Percentiles rank a stretch among this genome's conserved stretches.
Evolutionary conservation across 192 early-diverging fungal genomes (phyloP).

Genomic region (Entomortierella chlamydospora): DNA sequence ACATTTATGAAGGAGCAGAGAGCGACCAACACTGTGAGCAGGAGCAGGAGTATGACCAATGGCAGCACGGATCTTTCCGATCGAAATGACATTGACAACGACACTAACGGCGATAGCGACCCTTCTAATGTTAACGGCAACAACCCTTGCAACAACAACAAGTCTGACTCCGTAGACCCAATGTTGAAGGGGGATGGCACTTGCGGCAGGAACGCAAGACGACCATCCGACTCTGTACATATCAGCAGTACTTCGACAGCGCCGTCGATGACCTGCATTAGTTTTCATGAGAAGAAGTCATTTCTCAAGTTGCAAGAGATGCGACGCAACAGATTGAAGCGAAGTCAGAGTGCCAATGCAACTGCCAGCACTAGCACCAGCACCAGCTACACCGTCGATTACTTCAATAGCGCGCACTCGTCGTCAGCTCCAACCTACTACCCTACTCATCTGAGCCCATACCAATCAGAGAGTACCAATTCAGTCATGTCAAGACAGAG

Average conservation of each 20-base stretch:
- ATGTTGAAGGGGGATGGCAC: no score
- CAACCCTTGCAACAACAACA: not conserved
- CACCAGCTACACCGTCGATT: not conserved
- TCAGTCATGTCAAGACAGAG: not conserved
- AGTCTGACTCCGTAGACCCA: not conserved
- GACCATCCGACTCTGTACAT: not conserved
- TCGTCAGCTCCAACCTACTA: not conserved
- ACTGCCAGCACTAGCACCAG: not conserved
- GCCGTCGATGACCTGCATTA: not conserved
- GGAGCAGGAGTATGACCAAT: no score
- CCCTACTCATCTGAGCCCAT: not conserved
- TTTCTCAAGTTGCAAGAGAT: slow-evolving; percentile 20
- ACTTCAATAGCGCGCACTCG: not conserved
- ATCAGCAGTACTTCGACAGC: not conserved
- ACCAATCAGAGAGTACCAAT: not conserved
- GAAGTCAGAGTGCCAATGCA: not conserved
- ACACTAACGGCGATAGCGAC: not conserved
- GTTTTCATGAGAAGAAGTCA: slow-evolving; percentile 15
- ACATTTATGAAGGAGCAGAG: slow-evolving; percentile 5
- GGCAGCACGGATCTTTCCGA: not conserved
- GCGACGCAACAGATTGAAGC: not conserved
- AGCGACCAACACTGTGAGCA: no score
- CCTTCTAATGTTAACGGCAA: not conserved
- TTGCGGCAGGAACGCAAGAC: not conserved
- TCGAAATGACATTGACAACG: not conserved